phyloP scores from a whole-genome alignment of 371 early-diverging fungal species.

The Rhizomucor pusillus region DNA sequence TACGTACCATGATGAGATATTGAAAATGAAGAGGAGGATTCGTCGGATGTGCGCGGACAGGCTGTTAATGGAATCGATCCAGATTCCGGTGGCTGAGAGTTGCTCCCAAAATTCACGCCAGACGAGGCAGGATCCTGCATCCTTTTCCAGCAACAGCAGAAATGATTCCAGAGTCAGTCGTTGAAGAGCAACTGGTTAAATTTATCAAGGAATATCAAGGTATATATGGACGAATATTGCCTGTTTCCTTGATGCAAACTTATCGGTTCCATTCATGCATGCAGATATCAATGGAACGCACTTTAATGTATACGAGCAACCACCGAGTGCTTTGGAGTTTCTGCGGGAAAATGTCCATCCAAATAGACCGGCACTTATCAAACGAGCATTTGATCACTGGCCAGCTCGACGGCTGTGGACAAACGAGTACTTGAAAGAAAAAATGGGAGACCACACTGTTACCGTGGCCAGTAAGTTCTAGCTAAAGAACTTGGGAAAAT shows the following conservation, averaged over 20 bases:
- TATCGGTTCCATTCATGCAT: not conserved
- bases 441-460: slow-evolving; percentile 45
- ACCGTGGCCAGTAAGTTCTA: slow-evolving; percentile 59
- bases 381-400: slow-evolving; percentile 52
- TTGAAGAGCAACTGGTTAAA: slow-evolving; percentile 22
- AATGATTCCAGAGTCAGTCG: slow-evolving; percentile 7
- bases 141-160: slow-evolving; percentile 14
- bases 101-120: too few relatives aligned
- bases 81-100: too few relatives aligned
- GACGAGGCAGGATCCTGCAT: not conserved
- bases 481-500: too few relatives aligned
- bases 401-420: slow-evolving; percentile 64
- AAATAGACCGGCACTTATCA: slow-evolving; percentile 44
- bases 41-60: too few relatives aligned
- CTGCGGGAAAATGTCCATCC: slow-evolving; percentile 37
- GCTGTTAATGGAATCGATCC: too few relatives aligned
- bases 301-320: slow-evolving; percentile 21
- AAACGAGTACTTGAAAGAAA: slow-evolving; percentile 52
- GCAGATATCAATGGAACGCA: slow-evolving; percentile 42
- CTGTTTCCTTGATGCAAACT: not conserved
- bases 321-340: slow-evolving; percentile 44
- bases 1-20: not conserved
- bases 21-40: not conserved
- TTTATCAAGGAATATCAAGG: slow-evolving; percentile 50
- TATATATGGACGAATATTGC: not conserved